Conservation (phyloP, 179 eudicot species). For the Gypsophila paniculata region DNA sequence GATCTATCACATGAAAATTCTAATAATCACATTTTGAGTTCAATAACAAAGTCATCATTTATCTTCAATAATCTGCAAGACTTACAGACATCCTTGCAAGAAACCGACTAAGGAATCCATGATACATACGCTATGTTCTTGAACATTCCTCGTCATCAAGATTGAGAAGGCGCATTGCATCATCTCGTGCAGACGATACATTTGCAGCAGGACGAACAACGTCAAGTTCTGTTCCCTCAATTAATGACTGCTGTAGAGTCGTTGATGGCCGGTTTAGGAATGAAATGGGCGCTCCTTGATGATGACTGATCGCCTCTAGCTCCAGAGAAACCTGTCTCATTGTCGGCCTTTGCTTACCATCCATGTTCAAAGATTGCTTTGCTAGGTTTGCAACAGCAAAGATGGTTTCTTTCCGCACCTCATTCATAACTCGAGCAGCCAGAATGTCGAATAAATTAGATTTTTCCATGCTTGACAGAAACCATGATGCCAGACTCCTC, state of each 20-base stretch:
- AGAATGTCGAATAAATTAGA: constrained; percentile 24
- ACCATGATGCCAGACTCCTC: constrained; percentile 30
- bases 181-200: too few relatives aligned
- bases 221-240: too few relatives aligned
- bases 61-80: too few relatives aligned
- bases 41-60: too few relatives aligned
- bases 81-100: too few relatives aligned
- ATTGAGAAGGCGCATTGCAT: too few relatives aligned
- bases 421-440: constrained; percentile 23
- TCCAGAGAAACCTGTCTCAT: constrained; percentile 25
- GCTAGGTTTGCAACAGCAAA: constrained; percentile 32
- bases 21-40: too few relatives aligned
- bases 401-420: constrained; percentile 23
- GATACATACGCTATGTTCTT: too few relatives aligned
- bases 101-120: too few relatives aligned
- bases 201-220: too few relatives aligned
- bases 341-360: constrained; percentile 36
- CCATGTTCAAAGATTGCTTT: constrained; percentile 29
- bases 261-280: background rate
- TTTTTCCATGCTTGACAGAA: constrained; percentile 25
- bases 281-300: constrained; percentile 5
- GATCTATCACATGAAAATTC: too few relatives aligned
- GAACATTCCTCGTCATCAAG: too few relatives aligned
- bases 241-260: background rate
- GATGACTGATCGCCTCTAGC: constrained; percentile 19